Evolutionary conservation across 352 stramenopile species (phyloP).

Genomic region (Pythium myriotylum): DNA sequence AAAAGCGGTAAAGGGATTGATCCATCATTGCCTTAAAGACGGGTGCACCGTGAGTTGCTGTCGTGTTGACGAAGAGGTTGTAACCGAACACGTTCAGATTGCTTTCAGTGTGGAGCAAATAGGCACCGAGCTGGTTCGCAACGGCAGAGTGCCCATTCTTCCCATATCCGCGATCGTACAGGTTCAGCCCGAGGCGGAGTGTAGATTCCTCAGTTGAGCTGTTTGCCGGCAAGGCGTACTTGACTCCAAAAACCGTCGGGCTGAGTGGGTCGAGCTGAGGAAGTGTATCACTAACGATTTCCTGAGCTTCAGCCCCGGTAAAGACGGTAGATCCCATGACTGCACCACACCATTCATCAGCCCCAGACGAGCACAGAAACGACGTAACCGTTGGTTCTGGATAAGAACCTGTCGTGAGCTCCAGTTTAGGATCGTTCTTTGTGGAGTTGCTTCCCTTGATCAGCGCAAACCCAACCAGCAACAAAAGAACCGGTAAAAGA

Average conservation of each 20-base stretch:
- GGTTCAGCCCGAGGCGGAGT: constrained; percentile 41
- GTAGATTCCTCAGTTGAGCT: constrained; percentile 41
- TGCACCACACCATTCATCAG: constrained; percentile 37
- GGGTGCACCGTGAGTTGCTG: constrained; percentile 42
- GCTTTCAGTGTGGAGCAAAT: constrained; percentile 48
- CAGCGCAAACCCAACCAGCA: constrained; percentile 67
- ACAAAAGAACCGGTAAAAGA: constrained; percentile 69
- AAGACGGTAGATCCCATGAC: constrained; percentile 40
- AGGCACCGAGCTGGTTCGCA: constrained; percentile 30
- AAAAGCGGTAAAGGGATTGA: constrained; percentile 61
- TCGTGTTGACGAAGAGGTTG: constrained; percentile 71
- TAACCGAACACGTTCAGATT: constrained; percentile 55
- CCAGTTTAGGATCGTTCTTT: constrained; percentile 33
- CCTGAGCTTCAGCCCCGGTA: constrained; percentile 21
- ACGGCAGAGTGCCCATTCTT: not conserved
- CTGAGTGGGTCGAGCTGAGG: constrained; percentile 28
- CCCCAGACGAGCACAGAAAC: constrained; percentile 39
- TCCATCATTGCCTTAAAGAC: constrained; percentile 73
- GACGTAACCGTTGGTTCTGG: constrained; percentile 36
- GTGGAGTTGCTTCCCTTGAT: constrained; percentile 36
- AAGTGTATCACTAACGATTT: constrained; percentile 20
- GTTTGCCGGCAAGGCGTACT: constrained; percentile 46
- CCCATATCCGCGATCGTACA: constrained; percentile 46
- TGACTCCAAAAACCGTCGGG: constrained; percentile 54
- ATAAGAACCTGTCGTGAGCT: constrained; percentile 36